A percentile compares a stretch with the other conserved stretches of the same genome.
Conservation (phyloP, 2,329 filamentous ascomycete genomes). For the Diaporthe helianthi region DNA sequence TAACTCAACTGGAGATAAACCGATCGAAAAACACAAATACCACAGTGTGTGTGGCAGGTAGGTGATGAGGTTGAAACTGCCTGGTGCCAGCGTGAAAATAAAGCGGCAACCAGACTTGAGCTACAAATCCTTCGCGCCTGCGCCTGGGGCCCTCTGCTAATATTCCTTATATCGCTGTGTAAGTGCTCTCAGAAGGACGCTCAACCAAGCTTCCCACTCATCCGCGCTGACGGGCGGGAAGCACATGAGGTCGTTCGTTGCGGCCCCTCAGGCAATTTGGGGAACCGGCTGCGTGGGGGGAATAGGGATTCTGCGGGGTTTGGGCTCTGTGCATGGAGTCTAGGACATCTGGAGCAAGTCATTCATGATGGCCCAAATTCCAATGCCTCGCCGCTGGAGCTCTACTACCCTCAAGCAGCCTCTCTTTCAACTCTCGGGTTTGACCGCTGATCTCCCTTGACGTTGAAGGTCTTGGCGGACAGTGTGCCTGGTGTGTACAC, state of each 20-base stretch:
- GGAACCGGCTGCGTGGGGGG: background rate
- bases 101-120: background rate
- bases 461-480: background rate
- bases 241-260: background rate
- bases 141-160: background rate
- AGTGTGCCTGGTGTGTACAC: background rate
- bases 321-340: background rate
- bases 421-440: background rate
- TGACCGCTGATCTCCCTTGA: background rate
- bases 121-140: background rate
- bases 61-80: background rate
- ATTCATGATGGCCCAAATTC: slow-evolving; percentile 11
- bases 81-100: background rate
- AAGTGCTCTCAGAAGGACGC: background rate
- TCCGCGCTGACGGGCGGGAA: background rate
- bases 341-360: slow-evolving; percentile 4
- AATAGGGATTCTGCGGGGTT: background rate
- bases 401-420: background rate
- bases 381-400: background rate
- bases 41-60: background rate
- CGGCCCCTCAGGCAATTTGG: background rate
- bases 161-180: background rate
- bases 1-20: background rate
- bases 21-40: background rate
- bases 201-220: background rate